phyloP scores from a whole-genome alignment of 2,329 filamentous ascomycete genomes.

The Tolypocladium pustulatum region DNA sequence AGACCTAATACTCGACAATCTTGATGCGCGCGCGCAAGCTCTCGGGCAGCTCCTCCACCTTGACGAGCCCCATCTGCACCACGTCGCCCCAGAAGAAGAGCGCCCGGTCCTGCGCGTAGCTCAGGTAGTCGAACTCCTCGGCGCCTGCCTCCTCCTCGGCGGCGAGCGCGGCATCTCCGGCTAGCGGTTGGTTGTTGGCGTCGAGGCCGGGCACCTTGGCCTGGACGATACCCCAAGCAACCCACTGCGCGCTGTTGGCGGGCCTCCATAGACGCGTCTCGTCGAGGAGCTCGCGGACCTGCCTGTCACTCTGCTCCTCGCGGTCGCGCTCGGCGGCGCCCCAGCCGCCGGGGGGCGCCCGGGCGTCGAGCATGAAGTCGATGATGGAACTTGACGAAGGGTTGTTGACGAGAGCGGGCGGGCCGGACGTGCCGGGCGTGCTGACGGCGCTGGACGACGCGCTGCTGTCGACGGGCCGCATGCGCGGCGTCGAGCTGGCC shows the following conservation, averaged over 20 bases:
- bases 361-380: constrained; percentile 77
- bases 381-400: constrained; percentile 41
- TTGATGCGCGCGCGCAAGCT: constrained; percentile 56
- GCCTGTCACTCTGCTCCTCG: constrained; percentile 54
- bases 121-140: constrained; percentile 86
- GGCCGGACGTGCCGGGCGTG: constrained; percentile 11
- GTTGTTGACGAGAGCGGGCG: constrained; percentile 25
- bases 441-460: constrained; percentile 9
- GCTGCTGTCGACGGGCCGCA: constrained; percentile 32
- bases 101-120: constrained; percentile 81
- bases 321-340: constrained; percentile 42
- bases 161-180: constrained; percentile 19
- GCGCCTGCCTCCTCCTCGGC: constrained; percentile 43
- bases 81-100: constrained; percentile 94
- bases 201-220: constrained; percentile 73
- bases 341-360: constrained; percentile 43
- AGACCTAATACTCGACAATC: constrained; percentile 50
- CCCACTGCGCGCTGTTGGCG: constrained; percentile 83
- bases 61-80: constrained; percentile 63
- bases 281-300: constrained; percentile 60
- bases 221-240: constrained; percentile 94
- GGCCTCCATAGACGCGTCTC: constrained; percentile 80
- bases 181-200: constrained; percentile 23
- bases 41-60: constrained; percentile 64
- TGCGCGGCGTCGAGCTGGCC: constrained; percentile 38